phyloP scores from a whole-genome alignment of 345 rosid species.

The Murraya paniculata region DNA sequence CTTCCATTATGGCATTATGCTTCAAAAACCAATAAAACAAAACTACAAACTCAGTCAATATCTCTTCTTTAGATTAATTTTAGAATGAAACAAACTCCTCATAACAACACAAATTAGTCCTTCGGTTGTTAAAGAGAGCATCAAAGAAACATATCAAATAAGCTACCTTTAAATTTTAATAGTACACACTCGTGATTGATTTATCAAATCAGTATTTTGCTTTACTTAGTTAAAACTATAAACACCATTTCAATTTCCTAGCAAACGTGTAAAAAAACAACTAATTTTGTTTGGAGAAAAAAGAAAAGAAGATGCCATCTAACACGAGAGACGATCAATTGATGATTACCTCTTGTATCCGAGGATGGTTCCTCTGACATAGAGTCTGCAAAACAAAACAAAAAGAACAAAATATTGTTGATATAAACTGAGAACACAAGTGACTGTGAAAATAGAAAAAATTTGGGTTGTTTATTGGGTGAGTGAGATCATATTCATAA shows the following conservation, averaged over 20 bases:
- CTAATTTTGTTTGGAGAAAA: neutral
- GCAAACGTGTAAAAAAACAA: too few species aligned
- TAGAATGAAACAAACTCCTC: neutral
- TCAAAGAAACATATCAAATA: neutral
- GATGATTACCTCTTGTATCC: constrained; percentile 74
- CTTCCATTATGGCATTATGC: neutral
- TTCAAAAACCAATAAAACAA: neutral
- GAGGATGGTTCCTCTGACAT: constrained; percentile 78
- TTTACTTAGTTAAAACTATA: neutral
- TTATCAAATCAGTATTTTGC: neutral
- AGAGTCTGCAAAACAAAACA: constrained; percentile 53
- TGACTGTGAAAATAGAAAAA: neutral
- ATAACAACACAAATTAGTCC: neutral
- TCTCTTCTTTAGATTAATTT: neutral
- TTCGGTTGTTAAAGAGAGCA: neutral
- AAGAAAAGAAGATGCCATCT: too few species aligned
- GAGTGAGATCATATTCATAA: neutral
- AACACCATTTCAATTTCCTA: neutral
- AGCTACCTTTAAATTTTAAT: neutral
- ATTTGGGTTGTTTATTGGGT: neutral
- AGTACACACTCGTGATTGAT: neutral
- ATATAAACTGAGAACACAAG: neutral
- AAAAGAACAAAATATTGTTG: neutral
- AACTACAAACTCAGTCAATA: neutral
- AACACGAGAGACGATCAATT: neutral